Conservation (phyloP, 2,329 filamentous ascomycete genomes). For the Cercospora sesami region DNA sequence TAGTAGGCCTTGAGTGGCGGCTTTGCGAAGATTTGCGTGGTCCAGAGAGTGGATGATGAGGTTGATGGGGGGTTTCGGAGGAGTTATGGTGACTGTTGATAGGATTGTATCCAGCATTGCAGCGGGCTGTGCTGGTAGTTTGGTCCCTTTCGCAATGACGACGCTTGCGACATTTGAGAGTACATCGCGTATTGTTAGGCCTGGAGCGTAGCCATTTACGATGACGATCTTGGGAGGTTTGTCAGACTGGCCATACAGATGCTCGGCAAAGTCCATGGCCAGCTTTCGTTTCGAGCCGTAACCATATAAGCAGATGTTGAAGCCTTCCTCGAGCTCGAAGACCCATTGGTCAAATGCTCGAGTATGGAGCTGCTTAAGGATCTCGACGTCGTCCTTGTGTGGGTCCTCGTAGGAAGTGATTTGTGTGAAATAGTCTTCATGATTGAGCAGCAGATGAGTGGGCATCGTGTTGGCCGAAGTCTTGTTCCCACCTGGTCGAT, state of each 20-base stretch:
- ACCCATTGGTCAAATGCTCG: slow-evolving; percentile 87
- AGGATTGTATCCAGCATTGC: slow-evolving; percentile 69
- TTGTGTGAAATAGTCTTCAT: slow-evolving; percentile 84
- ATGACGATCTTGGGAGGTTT: slow-evolving; percentile 67
- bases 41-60: slow-evolving; percentile 79
- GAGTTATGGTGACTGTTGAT: slow-evolving; percentile 55
- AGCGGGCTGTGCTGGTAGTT: slow-evolving; percentile 64
- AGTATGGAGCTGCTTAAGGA: slow-evolving; percentile 72
- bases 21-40: slow-evolving; percentile 70
- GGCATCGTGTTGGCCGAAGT: slow-evolving; percentile 85
- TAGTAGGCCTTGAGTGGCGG: slow-evolving; percentile 68
- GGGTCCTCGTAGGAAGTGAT: slow-evolving; percentile 65
- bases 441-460: slow-evolving; percentile 73
- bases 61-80: slow-evolving; percentile 38
- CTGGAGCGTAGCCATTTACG: slow-evolving; percentile 78
- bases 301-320: slow-evolving; percentile 88
- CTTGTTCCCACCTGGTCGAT: slow-evolving; percentile 74
- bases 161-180: slow-evolving; percentile 67
- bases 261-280: slow-evolving; percentile 71
- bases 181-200: slow-evolving; percentile 67
- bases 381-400: slow-evolving; percentile 68
- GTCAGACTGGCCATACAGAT: slow-evolving; percentile 57
- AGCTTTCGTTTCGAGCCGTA: slow-evolving; percentile 85
- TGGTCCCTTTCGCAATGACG: slow-evolving; percentile 53
- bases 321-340: slow-evolving; percentile 83